phyloP scores from a whole-genome alignment of 1,284 basidiomycete species.

The Apiotrichum veenhuisii region DNA sequence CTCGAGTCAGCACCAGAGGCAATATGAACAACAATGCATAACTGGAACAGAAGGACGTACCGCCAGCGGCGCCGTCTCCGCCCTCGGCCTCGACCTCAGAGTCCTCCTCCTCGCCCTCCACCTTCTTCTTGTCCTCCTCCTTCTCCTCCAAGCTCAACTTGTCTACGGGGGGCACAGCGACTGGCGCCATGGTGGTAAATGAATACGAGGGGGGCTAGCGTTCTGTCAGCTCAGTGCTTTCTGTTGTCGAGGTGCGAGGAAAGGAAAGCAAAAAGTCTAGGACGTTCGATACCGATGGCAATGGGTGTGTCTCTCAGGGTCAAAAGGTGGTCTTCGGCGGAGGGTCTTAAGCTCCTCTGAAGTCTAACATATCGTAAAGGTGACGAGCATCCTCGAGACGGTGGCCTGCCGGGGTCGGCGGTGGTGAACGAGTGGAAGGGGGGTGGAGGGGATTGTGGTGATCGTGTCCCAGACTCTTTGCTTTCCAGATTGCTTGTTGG shows the following conservation, averaged over 20 bases:
- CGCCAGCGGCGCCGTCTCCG: slow-evolving; percentile 32
- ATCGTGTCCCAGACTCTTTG: not conserved
- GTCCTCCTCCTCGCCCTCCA: slow-evolving; percentile 34
- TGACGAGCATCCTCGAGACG: slow-evolving; percentile 24
- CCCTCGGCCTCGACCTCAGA: slow-evolving; percentile 45
- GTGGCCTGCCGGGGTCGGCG: not conserved
- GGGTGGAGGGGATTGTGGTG: not conserved
- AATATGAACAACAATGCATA: not conserved
- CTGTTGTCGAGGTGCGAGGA: not conserved
- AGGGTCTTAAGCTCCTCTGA: slow-evolving; percentile 31
- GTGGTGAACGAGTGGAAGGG: not conserved
- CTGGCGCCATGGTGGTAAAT: slow-evolving; percentile 28
- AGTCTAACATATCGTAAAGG: slow-evolving; percentile 43
- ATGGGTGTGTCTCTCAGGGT: slow-evolving; percentile 23
- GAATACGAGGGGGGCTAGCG: not conserved
- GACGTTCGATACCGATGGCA: no score
- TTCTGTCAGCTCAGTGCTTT: not conserved
- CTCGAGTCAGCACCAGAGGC: not conserved
- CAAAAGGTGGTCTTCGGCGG: slow-evolving; percentile 31
- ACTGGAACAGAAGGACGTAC: slow-evolving; percentile 6
- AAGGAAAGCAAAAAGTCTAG: not conserved
- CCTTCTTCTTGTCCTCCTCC: slow-evolving; percentile 36
- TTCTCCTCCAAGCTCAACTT: slow-evolving; percentile 31
- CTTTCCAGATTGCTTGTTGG: not conserved
- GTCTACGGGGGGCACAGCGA: slow-evolving; percentile 31